A percentile compares a stretch with the other conserved stretches of the same genome.
Conservation (phyloP, 768 basidiomycete species). For the Rhodotorula toruloides region DNA sequence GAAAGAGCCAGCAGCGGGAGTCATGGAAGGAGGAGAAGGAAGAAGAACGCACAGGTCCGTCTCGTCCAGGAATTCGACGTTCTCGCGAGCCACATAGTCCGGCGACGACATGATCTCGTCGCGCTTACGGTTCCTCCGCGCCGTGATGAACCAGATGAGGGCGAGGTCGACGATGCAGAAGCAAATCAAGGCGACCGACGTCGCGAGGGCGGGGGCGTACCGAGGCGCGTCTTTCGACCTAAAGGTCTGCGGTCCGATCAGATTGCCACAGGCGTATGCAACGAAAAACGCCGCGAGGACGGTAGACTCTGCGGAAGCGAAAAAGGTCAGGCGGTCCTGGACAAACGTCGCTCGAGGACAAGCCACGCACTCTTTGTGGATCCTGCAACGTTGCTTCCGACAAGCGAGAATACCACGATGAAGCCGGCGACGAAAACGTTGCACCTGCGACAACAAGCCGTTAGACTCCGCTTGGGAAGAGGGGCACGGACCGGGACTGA, state of each 20-base stretch:
- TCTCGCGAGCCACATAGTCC: background rate
- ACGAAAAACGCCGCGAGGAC: constrained; percentile 27
- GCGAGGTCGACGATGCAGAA: background rate
- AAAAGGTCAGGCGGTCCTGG: background rate
- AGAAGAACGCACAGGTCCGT: constrained; percentile 4
- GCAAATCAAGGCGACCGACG: background rate
- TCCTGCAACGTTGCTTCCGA: constrained; percentile 36
- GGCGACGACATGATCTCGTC: background rate
- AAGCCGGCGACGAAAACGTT: constrained; percentile 21
- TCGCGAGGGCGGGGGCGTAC: constrained; percentile 8
- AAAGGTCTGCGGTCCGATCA: constrained; percentile 13
- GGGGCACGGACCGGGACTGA: constrained; percentile 7
- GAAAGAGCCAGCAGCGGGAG: no score
- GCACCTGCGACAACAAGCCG: background rate
- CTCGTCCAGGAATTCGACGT: constrained; percentile 1
- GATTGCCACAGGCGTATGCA: constrained; percentile 34
- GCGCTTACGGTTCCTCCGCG: constrained; percentile 1
- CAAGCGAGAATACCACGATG: constrained; percentile 24
- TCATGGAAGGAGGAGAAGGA: no score
- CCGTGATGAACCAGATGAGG: constrained; percentile 6
- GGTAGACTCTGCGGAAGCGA: constrained; percentile 18
- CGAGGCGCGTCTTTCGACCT: constrained; percentile 4
- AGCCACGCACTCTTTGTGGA: constrained; percentile 26
- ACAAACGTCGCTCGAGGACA: no score
- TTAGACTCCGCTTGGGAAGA: no score